phyloP scores from a whole-genome alignment of 2,329 filamentous ascomycete species.

The Mariannaea elegans region DNA sequence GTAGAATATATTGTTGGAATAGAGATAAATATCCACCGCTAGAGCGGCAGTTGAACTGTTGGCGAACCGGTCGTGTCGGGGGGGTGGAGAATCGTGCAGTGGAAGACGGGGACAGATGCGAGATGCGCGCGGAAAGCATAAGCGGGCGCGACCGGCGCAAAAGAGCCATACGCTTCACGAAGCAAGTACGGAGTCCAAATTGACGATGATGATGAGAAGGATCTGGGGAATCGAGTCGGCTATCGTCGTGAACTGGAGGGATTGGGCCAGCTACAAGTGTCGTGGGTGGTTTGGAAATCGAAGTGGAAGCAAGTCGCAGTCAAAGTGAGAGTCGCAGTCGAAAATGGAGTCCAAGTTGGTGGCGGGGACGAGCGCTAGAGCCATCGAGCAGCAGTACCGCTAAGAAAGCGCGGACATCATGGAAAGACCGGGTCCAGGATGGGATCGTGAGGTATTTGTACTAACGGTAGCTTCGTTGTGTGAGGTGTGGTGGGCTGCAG shows the following conservation, averaged over 20 bases:
- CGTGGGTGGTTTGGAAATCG: neutral
- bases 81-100: conserved; percentile 26
- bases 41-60: conserved; percentile 17
- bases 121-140: conserved; percentile 2
- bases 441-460: conserved; percentile 10
- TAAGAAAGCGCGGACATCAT: conserved; percentile 8
- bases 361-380: conserved; percentile 10
- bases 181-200: neutral
- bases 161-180: neutral
- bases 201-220: neutral
- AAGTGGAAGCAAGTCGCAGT: conserved; percentile 9
- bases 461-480: neutral
- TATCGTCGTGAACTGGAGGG: neutral
- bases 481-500: conserved; percentile 4
- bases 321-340: conserved; percentile 9
- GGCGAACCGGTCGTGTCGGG: conserved; percentile 19
- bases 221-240: neutral
- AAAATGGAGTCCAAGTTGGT: conserved; percentile 8
- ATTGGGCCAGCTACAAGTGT: neutral
- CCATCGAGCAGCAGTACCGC: neutral
- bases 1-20: neutral
- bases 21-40: neutral
- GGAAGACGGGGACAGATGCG: conserved; percentile 10
- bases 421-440: conserved; percentile 8
- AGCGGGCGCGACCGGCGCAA: conserved; percentile 8